phyloP scores from a whole-genome alignment of 2,329 filamentous ascomycete genomes.

The Pezicula radicicola region DNA sequence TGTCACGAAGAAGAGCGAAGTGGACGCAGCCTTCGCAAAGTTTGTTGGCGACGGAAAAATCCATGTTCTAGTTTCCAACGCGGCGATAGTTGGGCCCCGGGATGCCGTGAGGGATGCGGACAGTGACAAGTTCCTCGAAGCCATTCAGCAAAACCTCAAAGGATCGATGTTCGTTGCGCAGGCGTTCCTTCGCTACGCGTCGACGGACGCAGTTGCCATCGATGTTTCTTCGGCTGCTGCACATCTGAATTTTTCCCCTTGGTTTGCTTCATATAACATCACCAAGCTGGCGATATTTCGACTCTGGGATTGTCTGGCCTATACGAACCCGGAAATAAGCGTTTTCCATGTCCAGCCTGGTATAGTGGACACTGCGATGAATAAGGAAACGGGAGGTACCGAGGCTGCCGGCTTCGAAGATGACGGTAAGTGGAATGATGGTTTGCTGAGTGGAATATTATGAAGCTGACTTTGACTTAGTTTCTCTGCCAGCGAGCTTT shows the following conservation, averaged over 20 bases:
- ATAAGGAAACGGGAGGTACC: slow-evolving; percentile 20
- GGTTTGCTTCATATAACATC: slow-evolving; percentile 22
- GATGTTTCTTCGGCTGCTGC: slow-evolving; percentile 32
- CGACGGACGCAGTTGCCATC: slow-evolving; percentile 29
- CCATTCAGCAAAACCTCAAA: slow-evolving; percentile 31
- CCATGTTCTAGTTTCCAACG: slow-evolving; percentile 38
- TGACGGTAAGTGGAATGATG: slow-evolving; percentile 23
- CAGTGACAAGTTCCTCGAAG: slow-evolving; percentile 29
- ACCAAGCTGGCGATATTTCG: slow-evolving; percentile 28
- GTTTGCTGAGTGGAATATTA: not conserved
- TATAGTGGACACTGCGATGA: slow-evolving; percentile 26
- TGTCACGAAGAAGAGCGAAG: slow-evolving; percentile 26
- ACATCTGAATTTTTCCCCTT: slow-evolving; percentile 27
- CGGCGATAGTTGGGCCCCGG: slow-evolving; percentile 27
- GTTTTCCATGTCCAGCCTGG: slow-evolving; percentile 33
- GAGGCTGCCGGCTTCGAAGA: slow-evolving; percentile 22
- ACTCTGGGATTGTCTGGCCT: slow-evolving; percentile 27
- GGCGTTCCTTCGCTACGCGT: slow-evolving; percentile 31
- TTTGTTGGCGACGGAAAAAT: slow-evolving; percentile 29
- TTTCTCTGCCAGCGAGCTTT: slow-evolving; percentile 20
- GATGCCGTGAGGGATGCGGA: slow-evolving; percentile 26
- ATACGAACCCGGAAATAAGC: slow-evolving; percentile 24
- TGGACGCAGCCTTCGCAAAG: slow-evolving; percentile 31
- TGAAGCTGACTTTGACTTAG: slow-evolving; percentile 14
- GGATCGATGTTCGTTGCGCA: slow-evolving; percentile 30